These are phyloP conservation scores for Fusarium chaquense DNA, from an alignment of 2,329 filamentous ascomycete genomes.

Conservation along the genomic window DNA sequence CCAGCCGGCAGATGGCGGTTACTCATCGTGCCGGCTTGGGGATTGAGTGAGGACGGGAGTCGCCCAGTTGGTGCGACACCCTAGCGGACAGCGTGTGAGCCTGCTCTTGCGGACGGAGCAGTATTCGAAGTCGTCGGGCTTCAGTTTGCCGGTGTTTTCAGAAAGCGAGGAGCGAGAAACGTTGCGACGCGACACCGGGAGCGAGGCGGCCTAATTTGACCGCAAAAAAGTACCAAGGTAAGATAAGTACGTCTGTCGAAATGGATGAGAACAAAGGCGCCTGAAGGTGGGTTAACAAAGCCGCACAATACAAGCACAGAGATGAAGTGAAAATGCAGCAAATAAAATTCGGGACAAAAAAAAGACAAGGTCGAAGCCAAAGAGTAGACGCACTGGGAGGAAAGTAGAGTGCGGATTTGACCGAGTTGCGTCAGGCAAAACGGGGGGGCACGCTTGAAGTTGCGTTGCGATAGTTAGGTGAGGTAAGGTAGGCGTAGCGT, in stretches of 20 bases:
- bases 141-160: slow-evolving; percentile 41
- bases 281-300: slow-evolving; percentile 21
- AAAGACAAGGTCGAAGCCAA: slow-evolving; percentile 18
- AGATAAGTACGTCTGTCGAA: slow-evolving; percentile 27
- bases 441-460: slow-evolving; percentile 39
- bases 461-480: slow-evolving; percentile 25
- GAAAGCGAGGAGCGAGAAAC: slow-evolving; percentile 12
- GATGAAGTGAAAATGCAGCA: slow-evolving; percentile 8
- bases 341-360: slow-evolving; percentile 20
- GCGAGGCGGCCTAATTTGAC: slow-evolving; percentile 28
- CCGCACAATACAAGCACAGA: slow-evolving; percentile 28
- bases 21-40: slow-evolving; percentile 82
- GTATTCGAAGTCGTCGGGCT: slow-evolving; percentile 28
- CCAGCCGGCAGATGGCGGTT: slow-evolving; percentile 81
- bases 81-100: slow-evolving; percentile 40
- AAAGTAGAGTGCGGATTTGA: slow-evolving; percentile 23
- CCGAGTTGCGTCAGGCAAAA: slow-evolving; percentile 47
- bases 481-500: slow-evolving; percentile 19
- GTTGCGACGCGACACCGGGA: slow-evolving; percentile 43
- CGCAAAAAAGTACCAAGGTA: slow-evolving; percentile 29
- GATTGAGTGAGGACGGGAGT: slow-evolving; percentile 50
- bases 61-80: slow-evolving; percentile 53
- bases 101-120: slow-evolving; percentile 32
- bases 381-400: slow-evolving; percentile 37
- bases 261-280: slow-evolving; percentile 34